Base-by-base conservation (phyloP, 306 rosid species). In the Cucumis melo region DNA sequence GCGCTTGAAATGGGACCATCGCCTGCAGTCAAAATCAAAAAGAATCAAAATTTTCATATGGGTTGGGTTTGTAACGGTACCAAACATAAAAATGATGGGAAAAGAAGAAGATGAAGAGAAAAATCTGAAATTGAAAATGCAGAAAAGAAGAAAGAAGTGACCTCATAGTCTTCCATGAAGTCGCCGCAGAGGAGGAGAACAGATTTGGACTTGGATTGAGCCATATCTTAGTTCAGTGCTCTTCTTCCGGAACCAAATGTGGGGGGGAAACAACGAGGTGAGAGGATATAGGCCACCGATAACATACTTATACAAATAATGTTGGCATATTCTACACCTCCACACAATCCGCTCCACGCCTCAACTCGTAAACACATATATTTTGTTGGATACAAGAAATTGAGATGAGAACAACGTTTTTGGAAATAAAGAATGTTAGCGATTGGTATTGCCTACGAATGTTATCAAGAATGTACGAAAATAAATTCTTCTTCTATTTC, bases 91-190 rank as follows among this genome's bases (percentile, higher is more conserved):
- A 42, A 10, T 8, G 29, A 75, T 59, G 11, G 12, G 24, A 56
- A 27, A 21, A 71, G 57, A 44, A 39, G 44, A 61, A 61, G 67
- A 32, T 11, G 5, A 68, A 36, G 12, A 41, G 34, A 77, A 63
- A 81, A 38, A 74, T 29, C 23, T 34, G 71, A 36, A 63, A 34
- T 8, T 34, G 50, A 0, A 29, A 4, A 59, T 67, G 41, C 12
- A 41, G 7, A 10, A 46, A 51, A 20, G 76, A 29, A 32, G 71
- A 42, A 56, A 8, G 72, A 75, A 73, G 5, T 27, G 82, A 86
- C 91, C 81, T 93, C 98, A 51, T 46, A 84, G 75, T 93, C 98
- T 87, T 93, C 98, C 92, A 90, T 78, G 91, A 79, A 93, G 70
- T 93, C 98, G 14, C 96, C 98, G 85, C 97, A 93, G 0, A 93